Conservation (phyloP, 176 grass and related monocot species). For the Ensete glaucum region DNA sequence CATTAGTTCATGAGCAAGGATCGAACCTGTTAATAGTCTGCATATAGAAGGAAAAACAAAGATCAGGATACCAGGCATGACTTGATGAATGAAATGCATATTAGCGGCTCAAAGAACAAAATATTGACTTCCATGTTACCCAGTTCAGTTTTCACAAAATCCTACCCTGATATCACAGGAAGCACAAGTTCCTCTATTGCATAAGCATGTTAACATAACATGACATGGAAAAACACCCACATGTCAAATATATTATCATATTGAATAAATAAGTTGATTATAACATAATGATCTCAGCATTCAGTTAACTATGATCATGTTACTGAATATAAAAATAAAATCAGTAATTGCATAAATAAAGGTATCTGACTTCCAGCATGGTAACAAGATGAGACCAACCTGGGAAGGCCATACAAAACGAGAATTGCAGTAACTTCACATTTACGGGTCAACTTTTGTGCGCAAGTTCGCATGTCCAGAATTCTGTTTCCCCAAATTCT, state of each 20-base stretch:
- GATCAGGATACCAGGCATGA: background rate
- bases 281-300: background rate
- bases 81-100: background rate
- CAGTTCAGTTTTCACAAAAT: background rate
- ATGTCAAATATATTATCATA: too few species aligned
- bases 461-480: slow-evolving; percentile 65
- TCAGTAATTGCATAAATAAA: background rate
- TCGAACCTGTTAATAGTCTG: slow-evolving; percentile 93
- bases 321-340: background rate
- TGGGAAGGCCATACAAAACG: slow-evolving; percentile 86
- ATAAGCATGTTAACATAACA: background rate
- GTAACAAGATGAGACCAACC: slow-evolving; percentile 34
- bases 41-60: slow-evolving; percentile 19
- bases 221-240: too few species aligned
- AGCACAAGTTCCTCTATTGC: background rate
- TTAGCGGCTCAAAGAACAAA: background rate
- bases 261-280: background rate
- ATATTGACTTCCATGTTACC: background rate
- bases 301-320: background rate
- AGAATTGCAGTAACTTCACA: slow-evolving; percentile 96
- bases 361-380: background rate
- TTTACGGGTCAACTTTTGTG: slow-evolving; percentile 66
- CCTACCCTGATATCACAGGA: background rate
- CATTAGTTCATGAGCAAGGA: slow-evolving; percentile 98
- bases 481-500: slow-evolving; percentile 71